Percentiles rank a stretch among this genome's conserved stretches.
Conservation (phyloP, 306 rosid genomes). For the Lathyrus oleraceus region DNA sequence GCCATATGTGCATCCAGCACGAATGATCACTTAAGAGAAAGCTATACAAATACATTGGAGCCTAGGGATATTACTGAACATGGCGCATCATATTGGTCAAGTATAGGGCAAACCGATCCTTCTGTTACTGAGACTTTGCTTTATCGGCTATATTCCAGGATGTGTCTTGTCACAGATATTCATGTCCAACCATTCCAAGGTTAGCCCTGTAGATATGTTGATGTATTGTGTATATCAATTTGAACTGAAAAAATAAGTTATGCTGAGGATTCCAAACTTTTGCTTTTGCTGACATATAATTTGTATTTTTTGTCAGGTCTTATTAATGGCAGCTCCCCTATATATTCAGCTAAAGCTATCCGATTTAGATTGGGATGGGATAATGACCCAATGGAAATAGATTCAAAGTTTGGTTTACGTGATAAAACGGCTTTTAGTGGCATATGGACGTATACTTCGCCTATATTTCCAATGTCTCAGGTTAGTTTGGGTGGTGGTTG, state of each 20-base stretch:
- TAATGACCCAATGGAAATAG: too few relatives aligned
- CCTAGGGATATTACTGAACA: background rate
- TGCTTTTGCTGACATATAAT: background rate
- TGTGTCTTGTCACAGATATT: background rate
- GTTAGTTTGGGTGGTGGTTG: background rate
- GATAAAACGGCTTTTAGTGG: too few relatives aligned
- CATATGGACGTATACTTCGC: background rate
- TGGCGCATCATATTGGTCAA: background rate
- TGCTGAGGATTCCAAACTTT: background rate
- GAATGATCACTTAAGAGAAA: background rate
- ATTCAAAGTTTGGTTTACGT: too few relatives aligned
- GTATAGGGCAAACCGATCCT: background rate
- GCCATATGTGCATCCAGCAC: background rate
- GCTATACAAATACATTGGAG: background rate
- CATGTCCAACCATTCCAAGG: background rate
- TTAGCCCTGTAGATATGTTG: background rate
- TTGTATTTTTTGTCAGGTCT: background rate
- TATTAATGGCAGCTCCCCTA: background rate
- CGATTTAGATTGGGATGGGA: background rate
- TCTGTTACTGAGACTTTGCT: background rate
- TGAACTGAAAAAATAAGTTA: background rate
- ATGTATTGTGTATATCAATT: background rate
- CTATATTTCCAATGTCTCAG: background rate
- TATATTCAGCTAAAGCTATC: background rate
- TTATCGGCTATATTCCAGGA: background rate